These are phyloP conservation scores for Serendipita sp. DNA, from an alignment of 1,284 basidiomycete species.

Conservation along the genomic window DNA sequence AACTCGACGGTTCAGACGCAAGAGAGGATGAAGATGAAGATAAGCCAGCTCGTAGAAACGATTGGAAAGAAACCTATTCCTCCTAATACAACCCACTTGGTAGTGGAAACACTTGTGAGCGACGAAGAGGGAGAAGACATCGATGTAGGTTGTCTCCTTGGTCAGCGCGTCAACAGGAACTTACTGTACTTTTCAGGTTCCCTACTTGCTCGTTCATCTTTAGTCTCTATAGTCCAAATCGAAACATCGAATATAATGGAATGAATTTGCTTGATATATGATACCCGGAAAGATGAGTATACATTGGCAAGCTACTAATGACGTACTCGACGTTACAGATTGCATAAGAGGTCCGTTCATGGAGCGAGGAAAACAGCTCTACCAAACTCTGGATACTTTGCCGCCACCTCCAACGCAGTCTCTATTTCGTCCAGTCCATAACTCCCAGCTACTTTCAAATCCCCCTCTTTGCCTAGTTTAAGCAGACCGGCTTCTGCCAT, in stretches of 20 bases:
- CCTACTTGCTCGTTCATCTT: background rate
- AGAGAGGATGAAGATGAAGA: constrained; percentile 77
- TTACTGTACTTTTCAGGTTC: background rate
- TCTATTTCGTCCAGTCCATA: no score
- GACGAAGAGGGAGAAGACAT: constrained; percentile 85
- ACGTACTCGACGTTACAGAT: no score
- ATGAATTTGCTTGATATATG: background rate
- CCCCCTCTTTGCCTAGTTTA: background rate
- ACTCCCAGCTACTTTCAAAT: background rate
- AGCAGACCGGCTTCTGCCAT: background rate
- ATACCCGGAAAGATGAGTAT: no score
- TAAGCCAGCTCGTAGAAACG: constrained; percentile 81
- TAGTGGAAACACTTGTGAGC: constrained; percentile 89
- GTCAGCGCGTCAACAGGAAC: background rate
- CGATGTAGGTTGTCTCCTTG: constrained; percentile 34
- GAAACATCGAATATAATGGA: background rate
- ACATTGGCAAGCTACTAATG: no score
- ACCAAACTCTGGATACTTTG: no score
- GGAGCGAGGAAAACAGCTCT: no score
- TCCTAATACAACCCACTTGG: constrained; percentile 63
- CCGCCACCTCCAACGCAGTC: no score
- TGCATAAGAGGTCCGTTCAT: no score
- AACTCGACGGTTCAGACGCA: constrained; percentile 41
- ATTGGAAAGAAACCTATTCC: constrained; percentile 89
- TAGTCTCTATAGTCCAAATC: background rate